These are phyloP conservation scores for Dentipellis sp. DNA, from an alignment of 768 basidiomycete genomes.

Conservation along the genomic window DNA sequence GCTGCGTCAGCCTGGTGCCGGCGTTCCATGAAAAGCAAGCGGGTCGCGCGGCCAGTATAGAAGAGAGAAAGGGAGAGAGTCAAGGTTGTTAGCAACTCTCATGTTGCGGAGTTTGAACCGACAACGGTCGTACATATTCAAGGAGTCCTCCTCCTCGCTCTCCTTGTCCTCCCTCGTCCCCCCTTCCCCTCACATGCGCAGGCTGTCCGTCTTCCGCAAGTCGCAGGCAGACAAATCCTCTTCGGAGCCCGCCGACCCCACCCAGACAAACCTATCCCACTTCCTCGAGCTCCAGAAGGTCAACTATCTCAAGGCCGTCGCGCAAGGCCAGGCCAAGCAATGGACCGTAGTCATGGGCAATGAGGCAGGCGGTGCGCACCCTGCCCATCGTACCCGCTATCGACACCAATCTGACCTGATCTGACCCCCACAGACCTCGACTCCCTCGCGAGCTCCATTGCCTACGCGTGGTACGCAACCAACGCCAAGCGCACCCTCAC, in stretches of 20 bases:
- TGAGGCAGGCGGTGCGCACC: conserved; percentile 78
- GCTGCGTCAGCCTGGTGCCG: too few species aligned
- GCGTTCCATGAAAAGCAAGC: too few species aligned
- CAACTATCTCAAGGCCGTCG: conserved; percentile 9
- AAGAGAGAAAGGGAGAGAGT: too few species aligned
- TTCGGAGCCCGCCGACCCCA: not conserved
- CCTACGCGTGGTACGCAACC: conserved; percentile 69
- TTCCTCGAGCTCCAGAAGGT: conserved; percentile 11
- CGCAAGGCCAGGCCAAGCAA: conserved; percentile 15
- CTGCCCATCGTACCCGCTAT: not conserved
- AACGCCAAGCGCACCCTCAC: conserved; percentile 31
- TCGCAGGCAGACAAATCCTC: not conserved
- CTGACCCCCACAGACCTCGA: conserved; percentile 66
- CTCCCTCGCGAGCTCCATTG: conserved; percentile 77
- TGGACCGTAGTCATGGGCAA: conserved; percentile 95
- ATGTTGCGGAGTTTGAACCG: too few species aligned
- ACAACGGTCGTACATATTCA: too few species aligned
- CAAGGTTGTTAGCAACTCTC: too few species aligned
- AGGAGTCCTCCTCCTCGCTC: too few species aligned
- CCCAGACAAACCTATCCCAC: not conserved
- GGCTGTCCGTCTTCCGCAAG: not conserved
- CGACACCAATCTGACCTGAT: not conserved
- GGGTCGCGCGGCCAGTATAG: too few species aligned
- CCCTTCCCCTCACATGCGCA: not conserved
- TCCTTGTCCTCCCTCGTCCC: not conserved